phyloP scores from a whole-genome alignment of 73 alveolate species.

The Paramecium caudatum region DNA sequence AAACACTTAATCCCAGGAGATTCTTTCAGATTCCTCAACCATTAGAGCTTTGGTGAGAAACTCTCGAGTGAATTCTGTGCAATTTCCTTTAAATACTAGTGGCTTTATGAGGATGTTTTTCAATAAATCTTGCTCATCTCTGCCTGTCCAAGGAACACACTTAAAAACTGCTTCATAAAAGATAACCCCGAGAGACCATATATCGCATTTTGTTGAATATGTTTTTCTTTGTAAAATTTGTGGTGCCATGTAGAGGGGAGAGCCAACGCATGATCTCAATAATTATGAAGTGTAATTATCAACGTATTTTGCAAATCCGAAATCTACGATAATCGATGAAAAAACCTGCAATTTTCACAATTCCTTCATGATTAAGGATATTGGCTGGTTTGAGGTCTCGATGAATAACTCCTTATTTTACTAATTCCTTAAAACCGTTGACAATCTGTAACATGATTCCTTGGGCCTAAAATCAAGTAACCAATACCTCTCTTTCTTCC shows the following conservation, averaged over 20 bases:
- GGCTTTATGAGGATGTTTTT: constrained; percentile 71
- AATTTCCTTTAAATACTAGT: constrained; percentile 40
- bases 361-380: constrained; percentile 68
- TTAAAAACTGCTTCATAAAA: constrained; percentile 82
- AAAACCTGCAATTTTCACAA: constrained; percentile 69
- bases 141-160: constrained; percentile 82
- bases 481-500: constrained; percentile 50
- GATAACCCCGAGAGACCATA: constrained; percentile 88
- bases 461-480: constrained; percentile 7
- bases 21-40: constrained; percentile 70
- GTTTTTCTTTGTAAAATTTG: constrained; percentile 82
- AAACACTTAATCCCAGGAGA: constrained; percentile 73
- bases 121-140: constrained; percentile 70
- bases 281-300: constrained; percentile 68
- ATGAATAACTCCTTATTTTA: constrained; percentile 73
- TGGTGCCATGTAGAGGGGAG: constrained; percentile 89
- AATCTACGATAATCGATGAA: background rate
- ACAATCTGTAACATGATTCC: constrained; percentile 61
- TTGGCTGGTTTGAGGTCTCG: constrained; percentile 75
- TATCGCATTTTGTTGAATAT: constrained; percentile 80
- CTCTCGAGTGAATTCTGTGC: constrained; percentile 47
- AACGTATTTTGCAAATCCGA: constrained; percentile 75
- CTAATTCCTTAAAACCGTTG: constrained; percentile 66
- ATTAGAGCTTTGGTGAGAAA: constrained; percentile 64
- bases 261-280: constrained; percentile 82